Evolutionary conservation across 257 asterid species (phyloP).

Genomic region (Salvia hispanica): DNA sequence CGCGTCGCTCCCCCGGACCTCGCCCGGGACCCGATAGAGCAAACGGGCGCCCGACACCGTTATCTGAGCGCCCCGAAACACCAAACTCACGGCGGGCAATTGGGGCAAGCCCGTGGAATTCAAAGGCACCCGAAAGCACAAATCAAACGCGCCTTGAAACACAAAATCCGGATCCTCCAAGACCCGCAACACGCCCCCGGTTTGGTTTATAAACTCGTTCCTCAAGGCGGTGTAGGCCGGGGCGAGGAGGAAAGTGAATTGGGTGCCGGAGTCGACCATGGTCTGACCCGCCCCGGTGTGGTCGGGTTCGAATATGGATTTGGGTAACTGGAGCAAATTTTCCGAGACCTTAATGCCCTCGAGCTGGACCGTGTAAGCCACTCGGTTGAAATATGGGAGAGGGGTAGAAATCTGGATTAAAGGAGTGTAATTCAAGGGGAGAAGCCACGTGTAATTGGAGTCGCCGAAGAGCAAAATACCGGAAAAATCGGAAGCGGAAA

Average conservation of each 20-base stretch:
- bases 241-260: conserved; percentile 87
- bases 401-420: conserved; percentile 71
- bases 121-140: conserved; percentile 55
- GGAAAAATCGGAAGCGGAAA: conserved; percentile 65
- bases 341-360: conserved; percentile 75
- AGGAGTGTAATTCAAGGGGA: conserved; percentile 76
- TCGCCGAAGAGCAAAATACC: conserved; percentile 75
- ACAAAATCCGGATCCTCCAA: conserved; percentile 75
- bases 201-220: conserved; percentile 60
- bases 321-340: conserved; percentile 54
- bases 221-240: conserved; percentile 63
- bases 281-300: conserved; percentile 98
- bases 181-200: conserved; percentile 43
- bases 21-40: conserved; percentile 65
- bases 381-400: conserved; percentile 79
- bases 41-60: conserved; percentile 50
- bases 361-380: conserved; percentile 80
- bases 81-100: conserved; percentile 67
- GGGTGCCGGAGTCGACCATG: conserved; percentile 97
- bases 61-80: conserved; percentile 74
- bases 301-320: conserved; percentile 75
- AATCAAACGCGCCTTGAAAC: conserved; percentile 84
- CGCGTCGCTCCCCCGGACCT: conserved; percentile 51
- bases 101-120: conserved; percentile 43
- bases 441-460: conserved; percentile 57